phyloP scores from a whole-genome alignment of 2,329 filamentous ascomycete genomes.

The Alternaria gaisen region DNA sequence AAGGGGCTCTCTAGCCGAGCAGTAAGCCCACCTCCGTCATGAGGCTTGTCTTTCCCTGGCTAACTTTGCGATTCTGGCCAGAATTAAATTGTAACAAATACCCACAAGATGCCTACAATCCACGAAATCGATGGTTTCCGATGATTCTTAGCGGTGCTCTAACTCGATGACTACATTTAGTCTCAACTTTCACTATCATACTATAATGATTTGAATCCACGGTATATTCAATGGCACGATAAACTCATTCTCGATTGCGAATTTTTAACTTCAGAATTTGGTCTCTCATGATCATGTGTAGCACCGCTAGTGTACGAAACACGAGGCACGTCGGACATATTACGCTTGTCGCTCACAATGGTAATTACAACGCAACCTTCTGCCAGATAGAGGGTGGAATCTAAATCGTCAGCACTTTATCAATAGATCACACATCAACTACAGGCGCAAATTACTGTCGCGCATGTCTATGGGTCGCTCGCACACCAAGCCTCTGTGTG shows the following conservation, averaged over 20 bases:
- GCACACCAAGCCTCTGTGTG: not conserved
- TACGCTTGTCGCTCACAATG: not conserved
- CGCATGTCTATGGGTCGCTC: not conserved
- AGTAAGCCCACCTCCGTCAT: conserved; percentile 29
- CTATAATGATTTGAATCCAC: not conserved
- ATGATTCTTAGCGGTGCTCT: not conserved
- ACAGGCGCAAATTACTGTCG: not conserved
- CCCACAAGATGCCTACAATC: conserved; percentile 5
- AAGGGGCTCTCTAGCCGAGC: conserved; percentile 45
- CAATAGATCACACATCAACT: not conserved
- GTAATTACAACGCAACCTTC: not conserved
- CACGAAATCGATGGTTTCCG: not conserved
- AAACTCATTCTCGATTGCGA: not conserved
- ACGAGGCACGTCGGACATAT: not conserved
- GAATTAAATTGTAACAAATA: conserved; percentile 16
- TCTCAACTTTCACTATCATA: not conserved
- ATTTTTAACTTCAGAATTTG: too few relatives aligned
- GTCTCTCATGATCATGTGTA: not conserved
- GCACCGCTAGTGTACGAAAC: not conserved
- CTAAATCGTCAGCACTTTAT: not conserved
- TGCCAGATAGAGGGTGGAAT: not conserved
- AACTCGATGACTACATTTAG: not conserved
- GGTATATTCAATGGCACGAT: not conserved
- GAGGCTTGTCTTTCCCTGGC: not conserved
- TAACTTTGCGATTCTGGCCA: conserved; percentile 11